Evolutionary conservation across 768 basidiomycete species (phyloP), one percentile per base, ranked within the genome.

Genomic region (Fibroporia radiculosa): DNA sequence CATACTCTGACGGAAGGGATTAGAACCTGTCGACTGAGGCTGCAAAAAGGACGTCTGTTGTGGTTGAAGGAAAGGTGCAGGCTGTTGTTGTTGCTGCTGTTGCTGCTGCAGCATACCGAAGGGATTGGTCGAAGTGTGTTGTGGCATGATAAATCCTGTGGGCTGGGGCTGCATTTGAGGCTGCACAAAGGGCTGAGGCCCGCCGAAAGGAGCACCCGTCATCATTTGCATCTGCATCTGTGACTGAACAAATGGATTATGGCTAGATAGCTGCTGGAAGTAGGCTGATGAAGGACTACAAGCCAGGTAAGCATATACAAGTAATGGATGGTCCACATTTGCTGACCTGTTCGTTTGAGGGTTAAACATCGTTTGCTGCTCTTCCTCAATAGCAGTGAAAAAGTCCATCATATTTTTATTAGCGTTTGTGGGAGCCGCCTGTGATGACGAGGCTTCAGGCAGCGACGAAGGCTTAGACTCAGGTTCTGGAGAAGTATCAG

Each of bases 351-450:
- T 71, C 5, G 74, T 72, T 49, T 77, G 72, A 6, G 82, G 75
- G 49, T 79, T 80, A 59, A 82, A 82, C 69, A 78, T 78, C n/a
- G 76, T 70, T 7, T 80, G 72, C 57, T 88, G 83, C 45, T 84
- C 80, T 43, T 77, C 74, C 60, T 96, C 93, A 52, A 99, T 95
- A 4, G 87, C 77, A 22, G 71, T 65, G 65, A 99, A 96, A 69
- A 99, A 93, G 63, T 98, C 95, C 16, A 78, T 64, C 44, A 82
- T 68, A 25, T 72, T 73, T 45, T 77, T 78, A 49, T 62, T 70
- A 26, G 47, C 51, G n/a, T 69, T 70, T 36, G 57, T 47, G 6
- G 56, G 54, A 13, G 64, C 41, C 5, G 54, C 42, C 7, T 55
- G 47, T 16, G 62, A 38, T 3, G 57, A 12, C 24, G 29, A 6